Conservation (phyloP, 2,329 filamentous ascomycete species). For the Coleophoma cylindrospora region DNA sequence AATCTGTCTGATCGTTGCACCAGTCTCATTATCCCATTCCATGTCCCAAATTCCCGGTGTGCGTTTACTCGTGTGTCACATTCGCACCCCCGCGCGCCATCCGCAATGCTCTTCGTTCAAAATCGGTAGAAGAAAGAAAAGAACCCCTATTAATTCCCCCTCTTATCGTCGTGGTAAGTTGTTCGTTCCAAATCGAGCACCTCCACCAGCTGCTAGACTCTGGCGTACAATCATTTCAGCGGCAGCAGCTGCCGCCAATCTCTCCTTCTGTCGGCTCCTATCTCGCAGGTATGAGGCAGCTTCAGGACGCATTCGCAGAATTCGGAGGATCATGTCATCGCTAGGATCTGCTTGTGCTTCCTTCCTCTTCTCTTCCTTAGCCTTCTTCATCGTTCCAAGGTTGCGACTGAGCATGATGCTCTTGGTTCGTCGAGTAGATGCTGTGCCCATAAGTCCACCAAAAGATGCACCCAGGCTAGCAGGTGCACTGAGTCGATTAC, state of each 20-base stretch:
- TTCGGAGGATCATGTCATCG: constrained; percentile 96
- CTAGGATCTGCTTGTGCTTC: constrained; percentile 95
- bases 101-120: not conserved
- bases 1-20: no score
- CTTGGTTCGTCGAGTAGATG: constrained; percentile 61
- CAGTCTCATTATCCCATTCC: no score
- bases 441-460: constrained; percentile 60
- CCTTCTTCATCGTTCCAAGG: constrained; percentile 90
- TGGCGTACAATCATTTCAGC: constrained; percentile 93
- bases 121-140: no score
- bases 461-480: constrained; percentile 47
- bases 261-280: constrained; percentile 87
- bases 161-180: constrained; percentile 24
- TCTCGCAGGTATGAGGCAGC: constrained; percentile 84
- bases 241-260: constrained; percentile 82
- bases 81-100: not conserved
- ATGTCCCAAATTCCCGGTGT: no score
- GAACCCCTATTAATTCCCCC: no score
- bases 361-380: constrained; percentile 92
- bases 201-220: constrained; percentile 62
- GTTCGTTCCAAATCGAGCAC: constrained; percentile 26
- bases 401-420: constrained; percentile 94
- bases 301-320: constrained; percentile 91
- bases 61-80: no score
- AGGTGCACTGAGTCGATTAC: constrained; percentile 68